Evolutionary conservation across 2,329 filamentous ascomycete genomes (phyloP).

Genomic region (Malbranchea zuffiana): DNA sequence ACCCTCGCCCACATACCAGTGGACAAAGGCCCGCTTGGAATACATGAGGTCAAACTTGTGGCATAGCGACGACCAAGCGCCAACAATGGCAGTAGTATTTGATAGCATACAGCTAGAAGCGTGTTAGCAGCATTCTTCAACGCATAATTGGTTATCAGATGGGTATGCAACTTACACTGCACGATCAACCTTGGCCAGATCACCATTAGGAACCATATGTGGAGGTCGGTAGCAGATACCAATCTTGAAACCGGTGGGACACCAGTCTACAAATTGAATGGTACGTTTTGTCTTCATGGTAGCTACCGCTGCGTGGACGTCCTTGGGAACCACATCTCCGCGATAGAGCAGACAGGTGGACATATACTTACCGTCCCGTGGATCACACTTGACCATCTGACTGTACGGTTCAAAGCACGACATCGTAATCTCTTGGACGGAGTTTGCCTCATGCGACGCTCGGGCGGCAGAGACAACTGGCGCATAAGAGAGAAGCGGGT

Average conservation of each 20-base stretch:
- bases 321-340: slow-evolving; percentile 53
- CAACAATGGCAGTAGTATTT: slow-evolving; percentile 57
- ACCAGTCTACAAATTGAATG: slow-evolving; percentile 59
- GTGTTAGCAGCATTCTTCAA: background rate
- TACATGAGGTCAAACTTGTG: slow-evolving; percentile 64
- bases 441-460: slow-evolving; percentile 82
- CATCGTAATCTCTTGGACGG: slow-evolving; percentile 72
- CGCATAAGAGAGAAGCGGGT: slow-evolving; percentile 54
- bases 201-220: slow-evolving; percentile 41
- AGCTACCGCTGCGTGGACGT: slow-evolving; percentile 49
- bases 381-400: slow-evolving; percentile 60
- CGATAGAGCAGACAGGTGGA: slow-evolving; percentile 56
- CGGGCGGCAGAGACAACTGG: slow-evolving; percentile 57
- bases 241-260: slow-evolving; percentile 58
- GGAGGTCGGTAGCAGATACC: slow-evolving; percentile 57
- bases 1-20: slow-evolving; percentile 73
- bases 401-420: slow-evolving; percentile 51
- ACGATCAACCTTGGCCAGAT: slow-evolving; percentile 45
- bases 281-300: slow-evolving; percentile 53
- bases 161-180: slow-evolving; percentile 29
- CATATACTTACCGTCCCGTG: slow-evolving; percentile 59
- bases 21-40: slow-evolving; percentile 58
- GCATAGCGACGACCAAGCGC: slow-evolving; percentile 54
- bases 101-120: slow-evolving; percentile 45
- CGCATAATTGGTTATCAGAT: too few species aligned